Percentiles rank a stretch among this genome's conserved stretches.
Conservation (phyloP, 2,329 filamentous ascomycete genomes). For the Aspergillus eucalypticola region DNA sequence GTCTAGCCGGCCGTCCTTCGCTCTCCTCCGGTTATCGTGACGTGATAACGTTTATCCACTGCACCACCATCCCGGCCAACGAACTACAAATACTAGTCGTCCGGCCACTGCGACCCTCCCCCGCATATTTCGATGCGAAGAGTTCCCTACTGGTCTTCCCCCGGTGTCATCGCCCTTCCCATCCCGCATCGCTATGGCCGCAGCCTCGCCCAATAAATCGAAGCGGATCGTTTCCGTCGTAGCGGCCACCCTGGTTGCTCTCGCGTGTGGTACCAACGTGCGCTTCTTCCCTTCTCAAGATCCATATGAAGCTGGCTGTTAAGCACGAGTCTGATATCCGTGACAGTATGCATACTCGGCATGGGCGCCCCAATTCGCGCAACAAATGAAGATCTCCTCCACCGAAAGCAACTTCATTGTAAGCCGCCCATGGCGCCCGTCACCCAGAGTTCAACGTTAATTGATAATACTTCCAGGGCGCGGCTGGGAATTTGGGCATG, state of each 20-base stretch:
- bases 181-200: slow-evolving; percentile 26
- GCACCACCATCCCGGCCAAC: slow-evolving; percentile 1
- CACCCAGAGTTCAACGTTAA: not conserved
- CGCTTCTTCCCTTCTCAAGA: slow-evolving; percentile 14
- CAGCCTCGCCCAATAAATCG: slow-evolving; percentile 28
- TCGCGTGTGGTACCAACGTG: slow-evolving; percentile 93
- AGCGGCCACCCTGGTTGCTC: slow-evolving; percentile 78
- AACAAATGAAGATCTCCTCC: slow-evolving; percentile 81
- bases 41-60: slow-evolving; percentile 8
- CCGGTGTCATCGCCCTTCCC: slow-evolving; percentile 3
- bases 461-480: slow-evolving; percentile 47
- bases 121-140: slow-evolving; percentile 7
- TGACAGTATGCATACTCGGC: slow-evolving; percentile 93
- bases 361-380: slow-evolving; percentile 94
- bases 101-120: slow-evolving; percentile 1
- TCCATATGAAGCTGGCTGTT: not conserved
- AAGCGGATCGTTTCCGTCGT: slow-evolving; percentile 79
- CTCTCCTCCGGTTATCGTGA: slow-evolving; percentile 6
- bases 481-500: slow-evolving; percentile 71
- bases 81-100: slow-evolving; percentile 6
- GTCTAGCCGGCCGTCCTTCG: not conserved
- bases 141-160: not conserved
- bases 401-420: slow-evolving; percentile 91
- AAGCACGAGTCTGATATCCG: slow-evolving; percentile 22
- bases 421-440: slow-evolving; percentile 33